These are phyloP conservation scores for Hymenotorrendiella dingleyae DNA, from an alignment of 2,329 filamentous ascomycete genomes.

Conservation along the genomic window DNA sequence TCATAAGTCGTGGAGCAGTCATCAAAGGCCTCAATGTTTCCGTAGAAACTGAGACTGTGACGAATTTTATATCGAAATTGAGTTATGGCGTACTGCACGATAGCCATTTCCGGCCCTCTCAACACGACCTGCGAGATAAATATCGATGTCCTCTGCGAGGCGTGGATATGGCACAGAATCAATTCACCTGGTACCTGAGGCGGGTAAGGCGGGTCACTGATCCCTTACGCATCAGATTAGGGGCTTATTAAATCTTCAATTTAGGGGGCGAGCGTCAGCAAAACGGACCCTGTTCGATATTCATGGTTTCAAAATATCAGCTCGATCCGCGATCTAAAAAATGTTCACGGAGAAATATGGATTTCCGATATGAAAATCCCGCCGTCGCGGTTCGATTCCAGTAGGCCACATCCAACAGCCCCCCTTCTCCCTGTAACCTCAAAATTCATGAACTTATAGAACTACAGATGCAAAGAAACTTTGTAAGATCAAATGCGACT, in stretches of 20 bases:
- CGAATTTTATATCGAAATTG: neutral
- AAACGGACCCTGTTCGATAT: neutral
- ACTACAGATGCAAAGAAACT: neutral
- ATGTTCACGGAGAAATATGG: conserved; percentile 1
- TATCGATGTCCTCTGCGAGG: neutral
- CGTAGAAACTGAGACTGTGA: conserved; percentile 1
- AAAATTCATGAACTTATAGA: neutral
- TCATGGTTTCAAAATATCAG: neutral
- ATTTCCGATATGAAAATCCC: neutral
- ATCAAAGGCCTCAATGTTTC: conserved; percentile 1
- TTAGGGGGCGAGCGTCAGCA: conserved; percentile 1
- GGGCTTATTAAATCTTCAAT: neutral
- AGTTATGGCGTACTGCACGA: neutral
- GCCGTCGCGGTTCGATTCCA: neutral
- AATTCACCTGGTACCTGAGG: conserved; percentile 4
- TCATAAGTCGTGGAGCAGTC: conserved; percentile 2
- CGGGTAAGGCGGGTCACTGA: neutral
- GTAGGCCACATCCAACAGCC: no score
- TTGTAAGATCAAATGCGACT: neutral
- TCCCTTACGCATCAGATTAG: neutral
- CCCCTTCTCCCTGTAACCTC: neutral
- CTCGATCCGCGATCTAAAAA: neutral
- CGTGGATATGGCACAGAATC: neutral
- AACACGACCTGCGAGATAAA: neutral
- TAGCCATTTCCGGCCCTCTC: neutral